Evolutionary conservation across 331 rosid genomes (phyloP), one percentile per base, ranked within the genome.

Genomic region (Pyracantha coccinea): DNA sequence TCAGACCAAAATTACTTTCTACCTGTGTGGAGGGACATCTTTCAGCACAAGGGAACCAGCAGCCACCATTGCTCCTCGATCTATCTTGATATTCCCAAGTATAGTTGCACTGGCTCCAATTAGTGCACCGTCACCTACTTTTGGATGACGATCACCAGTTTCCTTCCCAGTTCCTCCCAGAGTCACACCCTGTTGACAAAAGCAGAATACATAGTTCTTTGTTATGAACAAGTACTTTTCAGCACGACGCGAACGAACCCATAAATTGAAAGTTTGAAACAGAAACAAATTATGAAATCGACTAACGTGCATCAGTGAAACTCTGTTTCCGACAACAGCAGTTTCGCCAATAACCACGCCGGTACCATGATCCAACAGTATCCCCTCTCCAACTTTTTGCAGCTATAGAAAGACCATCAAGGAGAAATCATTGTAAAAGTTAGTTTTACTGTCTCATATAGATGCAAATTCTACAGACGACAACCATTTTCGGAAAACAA

Each of bases 321-420:
- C 98, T 86, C 98, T 84, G 82, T 91, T 89, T 74, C 98, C 97
- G 75, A 93, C 79, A 68, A 87, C 82, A 79, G 98, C 96, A 81
- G 98, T 93, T 88, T 93, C 98, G 62, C 98, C 98, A 80, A 93
- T 91, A 82, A 93, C 98, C 80, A 93, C 87, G 76, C 98, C 96
- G 3, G 97, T 91, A 23, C 86, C 97, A 74, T 93, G 98, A 85
- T 93, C 98, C 86, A 93, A 87, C 71, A 93, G 76, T 81, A 93
- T 91, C 66, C 96, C 97, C 85, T 93, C 98, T 71, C 98, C 98
- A 83, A 91, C n/a, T 88, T 85, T 80, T 87, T 15, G 97, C 93
- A 80, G 96, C 98, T 93, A 78, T 54, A 80, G 16, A 64, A 21
- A 32, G 69, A 23, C 44, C 69, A 73, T 50, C 16, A 52, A 45